Percentiles rank a stretch among this genome's conserved stretches.
These are phyloP conservation scores for Santalum album DNA, from an alignment of 164 flowering plant genomes.

Conservation along the genomic window DNA sequence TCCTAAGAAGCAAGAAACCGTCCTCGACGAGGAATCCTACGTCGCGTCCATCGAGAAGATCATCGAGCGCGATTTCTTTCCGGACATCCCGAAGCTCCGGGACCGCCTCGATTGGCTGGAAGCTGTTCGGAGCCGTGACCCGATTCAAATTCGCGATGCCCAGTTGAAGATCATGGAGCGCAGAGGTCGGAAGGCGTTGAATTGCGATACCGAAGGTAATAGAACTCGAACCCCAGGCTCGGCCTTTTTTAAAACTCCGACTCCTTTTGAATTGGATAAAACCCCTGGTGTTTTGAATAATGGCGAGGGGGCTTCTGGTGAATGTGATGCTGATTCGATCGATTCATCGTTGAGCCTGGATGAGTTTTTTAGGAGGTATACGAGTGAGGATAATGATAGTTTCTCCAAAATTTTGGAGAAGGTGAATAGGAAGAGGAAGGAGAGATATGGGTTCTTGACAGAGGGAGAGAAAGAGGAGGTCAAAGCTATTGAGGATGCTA, in stretches of 20 bases:
- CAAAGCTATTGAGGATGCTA: slow-evolving; percentile 29
- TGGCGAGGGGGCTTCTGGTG: slow-evolving; percentile 15
- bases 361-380: slow-evolving; percentile 69
- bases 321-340: slow-evolving; percentile 16
- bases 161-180: slow-evolving; percentile 93
- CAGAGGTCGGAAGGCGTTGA: slow-evolving; percentile 26
- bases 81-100: slow-evolving; percentile 79
- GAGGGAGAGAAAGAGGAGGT: slow-evolving; percentile 53
- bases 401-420: slow-evolving; percentile 72
- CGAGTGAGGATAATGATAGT: slow-evolving; percentile 91
- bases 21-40: slow-evolving; percentile 82
- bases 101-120: slow-evolving; percentile 91
- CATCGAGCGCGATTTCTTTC: slow-evolving; percentile 89
- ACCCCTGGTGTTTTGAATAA: slow-evolving; percentile 21
- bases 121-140: slow-evolving; percentile 64
- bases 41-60: slow-evolving; percentile 80
- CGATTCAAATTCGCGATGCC: slow-evolving; percentile 74
- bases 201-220: slow-evolving; percentile 16
- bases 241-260: slow-evolving; percentile 31
- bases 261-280: slow-evolving; percentile 40
- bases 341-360: slow-evolving; percentile 44
- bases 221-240: slow-evolving; percentile 49
- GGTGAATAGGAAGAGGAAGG: slow-evolving; percentile 79
- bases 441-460: slow-evolving; percentile 46
- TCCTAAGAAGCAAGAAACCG: slow-evolving; percentile 23